A percentile compares a stretch with the other conserved stretches of the same genome.
Conservation (phyloP, 495 filamentous ascomycete species). For the Cetradonia linearis region DNA sequence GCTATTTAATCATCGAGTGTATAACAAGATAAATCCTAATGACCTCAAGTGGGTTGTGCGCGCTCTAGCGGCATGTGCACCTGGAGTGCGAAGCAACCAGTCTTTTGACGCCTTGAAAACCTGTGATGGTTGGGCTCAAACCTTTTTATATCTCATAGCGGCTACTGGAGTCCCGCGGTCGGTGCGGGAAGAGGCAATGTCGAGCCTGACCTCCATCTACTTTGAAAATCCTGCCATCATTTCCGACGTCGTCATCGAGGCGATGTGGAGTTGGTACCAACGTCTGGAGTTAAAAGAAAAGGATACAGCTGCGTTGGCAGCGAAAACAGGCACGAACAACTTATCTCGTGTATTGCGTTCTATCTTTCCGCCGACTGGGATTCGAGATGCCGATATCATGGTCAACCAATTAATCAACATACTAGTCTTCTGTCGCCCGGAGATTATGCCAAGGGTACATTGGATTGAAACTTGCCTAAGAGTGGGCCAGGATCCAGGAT, state of each 20-base stretch:
- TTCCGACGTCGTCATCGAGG: constrained; percentile 50
- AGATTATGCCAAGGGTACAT: constrained; percentile 62
- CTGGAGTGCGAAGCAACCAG: constrained; percentile 32
- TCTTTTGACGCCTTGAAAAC: constrained; percentile 29
- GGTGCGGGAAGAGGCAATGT: constrained; percentile 48
- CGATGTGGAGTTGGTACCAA: constrained; percentile 75
- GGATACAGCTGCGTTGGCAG: constrained; percentile 59
- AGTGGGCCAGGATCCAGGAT: constrained; percentile 70
- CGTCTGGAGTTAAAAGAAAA: constrained; percentile 56
- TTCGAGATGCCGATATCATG: constrained; percentile 30
- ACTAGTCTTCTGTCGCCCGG: constrained; percentile 65
- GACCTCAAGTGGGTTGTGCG: constrained; percentile 69
- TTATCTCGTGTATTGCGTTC: constrained; percentile 57
- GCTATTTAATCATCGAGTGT: constrained; percentile 72
- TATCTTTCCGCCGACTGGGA: constrained; percentile 48
- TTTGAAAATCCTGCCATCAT: constrained; percentile 42
- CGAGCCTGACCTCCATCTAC: constrained; percentile 51
- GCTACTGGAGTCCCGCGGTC: constrained; percentile 45
- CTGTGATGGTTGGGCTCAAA: constrained; percentile 62
- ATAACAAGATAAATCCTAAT: constrained; percentile 63
- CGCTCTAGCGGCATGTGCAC: constrained; percentile 53
- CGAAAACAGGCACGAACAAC: constrained; percentile 53
- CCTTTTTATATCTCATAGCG: constrained; percentile 68
- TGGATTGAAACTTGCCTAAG: constrained; percentile 85
- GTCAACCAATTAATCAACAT: constrained; percentile 60